phyloP scores from a whole-genome alignment of 2,329 filamentous ascomycete species.

The Colletotrichum brevisporum region DNA sequence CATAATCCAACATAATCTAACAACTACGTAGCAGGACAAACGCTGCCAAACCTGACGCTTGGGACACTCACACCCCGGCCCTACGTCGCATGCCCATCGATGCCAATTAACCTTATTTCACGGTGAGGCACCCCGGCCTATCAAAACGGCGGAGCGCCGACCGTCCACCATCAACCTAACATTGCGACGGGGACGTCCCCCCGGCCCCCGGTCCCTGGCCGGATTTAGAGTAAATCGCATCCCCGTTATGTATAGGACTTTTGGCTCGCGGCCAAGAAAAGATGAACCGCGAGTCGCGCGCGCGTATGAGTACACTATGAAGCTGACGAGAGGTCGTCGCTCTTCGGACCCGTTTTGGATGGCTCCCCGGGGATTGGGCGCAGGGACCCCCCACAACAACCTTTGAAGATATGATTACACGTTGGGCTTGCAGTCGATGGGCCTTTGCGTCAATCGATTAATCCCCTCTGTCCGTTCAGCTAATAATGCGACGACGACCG shows the following conservation, averaged over 20 bases:
- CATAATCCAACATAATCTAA: too few species aligned
- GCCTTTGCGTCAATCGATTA: neutral
- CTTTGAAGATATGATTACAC: conserved; percentile 13
- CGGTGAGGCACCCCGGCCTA: neutral
- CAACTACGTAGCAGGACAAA: conserved; percentile 24
- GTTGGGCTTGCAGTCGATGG: neutral
- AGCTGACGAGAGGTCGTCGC: conserved; percentile 6
- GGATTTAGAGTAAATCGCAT: too few species aligned
- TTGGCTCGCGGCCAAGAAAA: conserved; percentile 11
- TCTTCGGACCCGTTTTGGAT: neutral
- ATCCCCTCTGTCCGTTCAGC: neutral
- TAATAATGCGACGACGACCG: neutral
- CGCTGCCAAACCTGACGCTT: conserved; percentile 22
- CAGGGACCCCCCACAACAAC: conserved; percentile 4
- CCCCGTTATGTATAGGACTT: neutral
- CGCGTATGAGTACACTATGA: conserved; percentile 9
- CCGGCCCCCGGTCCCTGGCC: too few species aligned
- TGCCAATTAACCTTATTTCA: conserved; percentile 31
- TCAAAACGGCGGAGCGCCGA: conserved; percentile 28
- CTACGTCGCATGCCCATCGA: conserved; percentile 1
- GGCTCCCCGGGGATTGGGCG: neutral
- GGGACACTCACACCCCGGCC: conserved; percentile 15
- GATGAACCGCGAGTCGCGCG: conserved; percentile 30
- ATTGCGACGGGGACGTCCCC: conserved; percentile 2
- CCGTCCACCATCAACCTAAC: conserved; percentile 10